Evolutionary conservation across 306 rosid genomes (phyloP).

Genomic region (Herpetospermum pedunculosum): DNA sequence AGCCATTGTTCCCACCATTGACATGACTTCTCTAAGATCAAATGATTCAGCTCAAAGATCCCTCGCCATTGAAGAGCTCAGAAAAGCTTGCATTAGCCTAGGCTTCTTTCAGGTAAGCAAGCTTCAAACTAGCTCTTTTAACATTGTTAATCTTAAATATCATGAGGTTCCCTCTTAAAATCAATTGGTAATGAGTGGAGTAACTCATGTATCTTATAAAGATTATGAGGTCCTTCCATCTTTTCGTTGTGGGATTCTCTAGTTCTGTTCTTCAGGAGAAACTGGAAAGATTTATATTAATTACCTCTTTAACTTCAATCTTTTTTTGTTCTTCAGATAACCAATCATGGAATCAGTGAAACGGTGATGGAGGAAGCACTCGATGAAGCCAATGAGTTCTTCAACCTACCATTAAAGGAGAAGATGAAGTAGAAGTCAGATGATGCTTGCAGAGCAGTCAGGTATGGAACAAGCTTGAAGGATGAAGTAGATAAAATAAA

Average conservation of each 20-base stretch:
- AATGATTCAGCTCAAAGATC: constrained; percentile 15
- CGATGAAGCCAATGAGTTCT: constrained; percentile 20
- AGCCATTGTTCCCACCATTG: constrained; percentile 26
- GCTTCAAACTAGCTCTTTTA: neutral
- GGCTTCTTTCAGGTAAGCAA: constrained; percentile 41
- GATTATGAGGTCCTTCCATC: too few relatives aligned
- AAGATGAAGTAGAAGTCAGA: constrained; percentile 28
- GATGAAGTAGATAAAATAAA: constrained; percentile 31
- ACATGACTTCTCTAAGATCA: constrained; percentile 18
- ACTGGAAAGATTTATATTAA: neutral
- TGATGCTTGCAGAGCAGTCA: constrained; percentile 34
- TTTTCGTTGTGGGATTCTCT: too few relatives aligned
- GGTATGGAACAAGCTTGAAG: constrained; percentile 39
- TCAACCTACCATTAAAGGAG: constrained; percentile 28
- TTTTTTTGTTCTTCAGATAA: constrained; percentile 15
- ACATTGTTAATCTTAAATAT: neutral
- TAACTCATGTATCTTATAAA: too few relatives aligned
- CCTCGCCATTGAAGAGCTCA: constrained; percentile 10
- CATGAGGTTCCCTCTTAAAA: too few relatives aligned
- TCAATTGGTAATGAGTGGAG: too few relatives aligned
- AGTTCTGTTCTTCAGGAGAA: neutral
- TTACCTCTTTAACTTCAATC: neutral
- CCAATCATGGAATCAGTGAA: constrained; percentile 40
- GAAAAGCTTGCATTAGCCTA: constrained; percentile 20
- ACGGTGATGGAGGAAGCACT: constrained; percentile 29